A percentile compares a stretch with the other conserved stretches of the same genome.
These are phyloP conservation scores for Geum urbanum DNA, from an alignment of 306 rosid genomes.

Conservation along the genomic window DNA sequence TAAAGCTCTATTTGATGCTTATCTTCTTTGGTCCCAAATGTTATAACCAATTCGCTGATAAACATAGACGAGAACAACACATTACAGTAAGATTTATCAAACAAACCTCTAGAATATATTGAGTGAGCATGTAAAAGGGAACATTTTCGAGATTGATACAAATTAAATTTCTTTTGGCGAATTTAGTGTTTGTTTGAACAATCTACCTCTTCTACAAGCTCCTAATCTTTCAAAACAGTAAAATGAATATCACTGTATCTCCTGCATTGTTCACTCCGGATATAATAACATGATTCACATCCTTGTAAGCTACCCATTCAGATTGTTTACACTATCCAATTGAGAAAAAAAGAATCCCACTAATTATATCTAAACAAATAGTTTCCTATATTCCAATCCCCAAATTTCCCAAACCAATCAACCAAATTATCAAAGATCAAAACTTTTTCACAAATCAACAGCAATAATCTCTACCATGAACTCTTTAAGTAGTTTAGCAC, in stretches of 20 bases:
- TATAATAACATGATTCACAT: not conserved
- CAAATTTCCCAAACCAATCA: not conserved
- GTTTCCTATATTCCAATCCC: not conserved
- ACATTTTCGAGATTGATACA: not conserved
- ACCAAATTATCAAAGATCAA: not conserved
- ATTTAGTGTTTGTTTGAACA: not conserved
- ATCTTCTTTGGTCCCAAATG: slow-evolving; percentile 18
- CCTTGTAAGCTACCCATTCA: not conserved
- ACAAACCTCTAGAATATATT: not conserved
- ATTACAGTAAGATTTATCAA: not conserved
- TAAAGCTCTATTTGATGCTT: slow-evolving; percentile 19
- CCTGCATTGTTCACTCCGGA: not conserved
- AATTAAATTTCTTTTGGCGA: not conserved
- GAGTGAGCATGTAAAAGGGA: not conserved
- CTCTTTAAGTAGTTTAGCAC: not conserved
- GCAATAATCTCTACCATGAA: not conserved
- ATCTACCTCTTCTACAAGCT: not conserved
- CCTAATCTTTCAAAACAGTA: not conserved
- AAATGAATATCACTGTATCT: not conserved
- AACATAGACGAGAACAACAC: slow-evolving; percentile 6
- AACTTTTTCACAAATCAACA: not conserved
- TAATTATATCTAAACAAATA: not conserved
- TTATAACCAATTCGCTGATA: slow-evolving; percentile 26
- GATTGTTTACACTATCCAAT: not conserved
- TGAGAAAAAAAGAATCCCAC: not conserved